phyloP scores from a whole-genome alignment of 169 alveolate genomes.

The Amoebophrya sp. region DNA sequence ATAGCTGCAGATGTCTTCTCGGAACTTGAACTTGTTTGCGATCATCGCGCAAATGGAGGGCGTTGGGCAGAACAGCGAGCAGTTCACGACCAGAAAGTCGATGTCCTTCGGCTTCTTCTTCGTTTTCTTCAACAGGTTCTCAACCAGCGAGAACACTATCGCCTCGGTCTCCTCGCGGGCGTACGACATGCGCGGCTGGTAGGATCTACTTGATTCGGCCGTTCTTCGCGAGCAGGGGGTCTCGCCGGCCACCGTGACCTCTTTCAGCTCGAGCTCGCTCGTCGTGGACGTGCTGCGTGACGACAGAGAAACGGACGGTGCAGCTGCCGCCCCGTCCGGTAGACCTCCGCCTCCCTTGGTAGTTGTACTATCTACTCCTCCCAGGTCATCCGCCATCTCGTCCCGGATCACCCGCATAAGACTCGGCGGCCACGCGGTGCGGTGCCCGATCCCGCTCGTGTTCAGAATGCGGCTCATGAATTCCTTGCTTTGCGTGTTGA shows the following conservation, averaged over 20 bases:
- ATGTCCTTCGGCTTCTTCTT: not conserved
- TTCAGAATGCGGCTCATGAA: not conserved
- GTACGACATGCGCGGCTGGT: too few species aligned
- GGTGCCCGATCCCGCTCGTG: not conserved
- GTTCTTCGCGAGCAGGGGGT: too few species aligned
- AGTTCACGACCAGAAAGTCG: conserved; percentile 11
- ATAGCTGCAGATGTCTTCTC: not conserved
- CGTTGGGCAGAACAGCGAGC: not conserved
- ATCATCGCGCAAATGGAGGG: conserved; percentile 15
- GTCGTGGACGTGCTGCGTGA: too few species aligned
- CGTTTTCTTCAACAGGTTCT: not conserved
- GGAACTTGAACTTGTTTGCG: not conserved
- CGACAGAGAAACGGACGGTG: too few species aligned
- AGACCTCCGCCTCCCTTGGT: too few species aligned
- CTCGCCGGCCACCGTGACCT: too few species aligned
- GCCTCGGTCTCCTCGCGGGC: not conserved
- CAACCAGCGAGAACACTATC: not conserved
- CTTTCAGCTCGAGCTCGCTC: too few species aligned
- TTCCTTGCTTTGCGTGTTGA: not conserved
- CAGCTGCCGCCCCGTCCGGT: too few species aligned
- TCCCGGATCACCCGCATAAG: too few species aligned
- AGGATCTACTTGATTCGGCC: too few species aligned
- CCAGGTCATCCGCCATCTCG: too few species aligned
- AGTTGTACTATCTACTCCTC: too few species aligned
- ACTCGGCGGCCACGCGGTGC: not conserved